Evolutionary conservation across 192 early-diverging fungal genomes (phyloP), one percentile per base, ranked within the genome.

Genomic region (Gamsiella multidivaricata): DNA sequence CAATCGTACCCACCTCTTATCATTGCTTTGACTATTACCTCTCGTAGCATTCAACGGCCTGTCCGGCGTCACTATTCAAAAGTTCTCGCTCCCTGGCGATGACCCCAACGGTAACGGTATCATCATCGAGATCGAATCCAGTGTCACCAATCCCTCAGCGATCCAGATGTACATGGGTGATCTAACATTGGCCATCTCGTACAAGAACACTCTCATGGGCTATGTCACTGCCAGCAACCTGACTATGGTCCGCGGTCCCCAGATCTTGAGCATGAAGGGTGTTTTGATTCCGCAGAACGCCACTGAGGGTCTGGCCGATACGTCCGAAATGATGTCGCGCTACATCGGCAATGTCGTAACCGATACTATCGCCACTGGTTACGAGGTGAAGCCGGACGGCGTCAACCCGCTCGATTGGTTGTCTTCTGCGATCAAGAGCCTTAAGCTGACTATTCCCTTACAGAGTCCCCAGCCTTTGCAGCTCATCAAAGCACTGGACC

Each of bases 101-200:
- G 85, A 81, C 60, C 83, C 87, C 28, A 46, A 53, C 34, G 87
- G 87, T 43, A 59, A 59, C 37, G 87, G 87, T 70, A 86, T 88
- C 59, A 32, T 55, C 15, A 63, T 88, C 42, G 64, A 71, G 23
- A 82, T 88, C 11, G 62, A 59, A 23, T 84, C 87, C 26, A 61
- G 58, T 6, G 28, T 88, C 15, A 60, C 32, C 23, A 85, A 82
- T 54, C 85, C 85, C 50, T 84, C 83, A 14, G 78, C 80, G 22
- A 71, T 88, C 50, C 66, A 76, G 22, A 74, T 88, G 26, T 67
- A 87, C 56, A 74, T 88, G 17, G 87, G 87, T 41, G 81, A 82
- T 26, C 62, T 85, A 28, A 50, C 39, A 0, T 72, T 88, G 34
- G 75, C 69, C 18, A 67, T 86, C 68, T 46, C 39, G 20, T 86